Conservation (phyloP, 2,329 filamentous ascomycete species). For the Trichoderma brevicompactum region DNA sequence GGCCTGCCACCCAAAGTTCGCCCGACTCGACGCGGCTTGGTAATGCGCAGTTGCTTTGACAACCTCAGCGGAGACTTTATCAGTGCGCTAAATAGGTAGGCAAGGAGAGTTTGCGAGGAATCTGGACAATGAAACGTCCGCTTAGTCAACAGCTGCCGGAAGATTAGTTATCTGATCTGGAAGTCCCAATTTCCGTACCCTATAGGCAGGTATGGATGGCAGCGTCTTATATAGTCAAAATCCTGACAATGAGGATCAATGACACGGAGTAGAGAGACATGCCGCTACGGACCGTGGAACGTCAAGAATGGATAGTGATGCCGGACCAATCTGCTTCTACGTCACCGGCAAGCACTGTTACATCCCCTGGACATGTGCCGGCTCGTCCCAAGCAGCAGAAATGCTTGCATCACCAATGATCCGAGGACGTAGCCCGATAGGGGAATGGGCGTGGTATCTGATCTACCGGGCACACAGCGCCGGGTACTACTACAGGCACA, state of each 20-base stretch:
- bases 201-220: too few relatives aligned
- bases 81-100: background rate
- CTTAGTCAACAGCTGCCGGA: background rate
- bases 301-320: too few relatives aligned
- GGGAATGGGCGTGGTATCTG: background rate
- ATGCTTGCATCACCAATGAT: background rate
- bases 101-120: background rate
- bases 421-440: background rate
- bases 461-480: background rate
- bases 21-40: constrained; percentile 4
- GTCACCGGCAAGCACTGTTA: background rate
- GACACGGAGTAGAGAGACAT: too few relatives aligned
- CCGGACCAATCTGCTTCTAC: background rate
- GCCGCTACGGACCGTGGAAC: too few relatives aligned
- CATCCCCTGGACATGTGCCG: background rate
- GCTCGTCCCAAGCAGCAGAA: background rate
- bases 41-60: background rate
- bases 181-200: too few relatives aligned
- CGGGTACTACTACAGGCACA: too few relatives aligned
- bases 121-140: background rate
- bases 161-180: background rate
- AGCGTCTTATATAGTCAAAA: too few relatives aligned
- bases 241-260: too few relatives aligned
- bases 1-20: background rate
- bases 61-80: background rate